These are phyloP conservation scores for Penicillium sp. DNA, from an alignment of 2,329 filamentous ascomycete species.

Conservation along the genomic window DNA sequence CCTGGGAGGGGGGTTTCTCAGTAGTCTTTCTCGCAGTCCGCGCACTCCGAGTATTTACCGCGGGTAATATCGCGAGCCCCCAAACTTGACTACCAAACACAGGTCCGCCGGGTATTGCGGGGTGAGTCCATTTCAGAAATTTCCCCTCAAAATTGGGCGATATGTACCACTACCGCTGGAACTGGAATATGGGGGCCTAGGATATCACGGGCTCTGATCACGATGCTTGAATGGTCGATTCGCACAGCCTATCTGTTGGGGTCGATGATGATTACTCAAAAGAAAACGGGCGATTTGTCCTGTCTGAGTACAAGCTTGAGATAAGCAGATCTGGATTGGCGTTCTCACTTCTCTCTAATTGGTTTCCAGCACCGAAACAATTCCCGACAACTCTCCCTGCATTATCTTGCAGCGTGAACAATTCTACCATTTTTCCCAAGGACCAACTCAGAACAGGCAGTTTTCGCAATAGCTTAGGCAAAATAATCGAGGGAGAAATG, in stretches of 20 bases:
- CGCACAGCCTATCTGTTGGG: not conserved
- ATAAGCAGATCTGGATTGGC: not conserved
- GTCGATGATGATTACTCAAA: not conserved
- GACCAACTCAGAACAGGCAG: not conserved
- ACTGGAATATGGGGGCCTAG: not conserved
- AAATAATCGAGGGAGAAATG: not conserved
- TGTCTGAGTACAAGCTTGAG: not conserved
- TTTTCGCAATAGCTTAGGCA: not conserved
- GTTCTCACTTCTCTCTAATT: slow-evolving; percentile 2
- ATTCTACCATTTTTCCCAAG: no score
- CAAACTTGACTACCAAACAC: not conserved
- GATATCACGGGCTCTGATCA: slow-evolving; percentile 15
- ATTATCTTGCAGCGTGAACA: not conserved
- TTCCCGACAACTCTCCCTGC: not conserved
- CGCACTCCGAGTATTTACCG: not conserved
- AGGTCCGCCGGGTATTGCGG: not conserved
- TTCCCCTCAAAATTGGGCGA: slow-evolving; percentile 2
- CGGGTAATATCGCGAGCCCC: not conserved
- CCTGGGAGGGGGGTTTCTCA: no score
- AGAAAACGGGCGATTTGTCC: not conserved
- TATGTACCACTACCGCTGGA: not conserved
- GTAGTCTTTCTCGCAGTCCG: no score
- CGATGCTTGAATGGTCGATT: slow-evolving; percentile 16
- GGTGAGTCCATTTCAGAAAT: not conserved
- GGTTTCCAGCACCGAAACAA: not conserved